Evolutionary conservation across 2,329 filamentous ascomycete genomes (phyloP), one percentile per base, ranked within the genome.

Genomic region (Penicillium olsonii): DNA sequence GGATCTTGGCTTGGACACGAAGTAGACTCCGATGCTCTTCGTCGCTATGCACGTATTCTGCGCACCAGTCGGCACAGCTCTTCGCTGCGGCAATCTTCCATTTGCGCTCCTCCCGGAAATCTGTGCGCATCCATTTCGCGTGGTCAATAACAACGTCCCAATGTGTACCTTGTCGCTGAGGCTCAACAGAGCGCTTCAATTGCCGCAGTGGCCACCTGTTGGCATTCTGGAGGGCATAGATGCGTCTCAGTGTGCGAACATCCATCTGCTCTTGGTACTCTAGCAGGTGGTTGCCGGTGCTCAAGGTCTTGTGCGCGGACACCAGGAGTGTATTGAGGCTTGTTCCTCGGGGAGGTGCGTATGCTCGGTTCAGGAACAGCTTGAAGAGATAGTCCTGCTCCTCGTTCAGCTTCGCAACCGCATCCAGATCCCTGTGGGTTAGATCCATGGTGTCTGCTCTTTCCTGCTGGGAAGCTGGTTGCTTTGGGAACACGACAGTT

Each of bases 41-140:
- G 29, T 77, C 78, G 31, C 87, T 82, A 18, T 81, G 78, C 31
- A 90, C 81, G 83, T 90, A 99, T 59, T 92, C 86, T 0, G 87
- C 89, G 69, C 92, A 97, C 62, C 87, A 88, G 62, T 85, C 78
- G 1, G 91, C 94, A 52, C 96, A 78, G 49, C 86, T 90, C 50
- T 86, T 87, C 5, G 92, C 92, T 29, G 87, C 82, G 2, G 87
- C 83, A 65, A 84, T 85, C 73, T 96, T 97, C 91, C 92, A 96
- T 68, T 95, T 96, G 34, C 90, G 79, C 69, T 97, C 94, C 70
- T 96, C 90, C 43, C 88, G 83, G 64, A 96, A 97, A 70, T 99
- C 94, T 2, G 91, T 96, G 42, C 92, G 84, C 90, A 99, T 95
- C 92, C 92, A 97, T 69, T 92, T 95, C 82, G 92, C 90, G 74